These are phyloP conservation scores for Wickerhamomyces tratensis DNA, from an alignment of 805 yeast species.

Conservation along the genomic window DNA sequence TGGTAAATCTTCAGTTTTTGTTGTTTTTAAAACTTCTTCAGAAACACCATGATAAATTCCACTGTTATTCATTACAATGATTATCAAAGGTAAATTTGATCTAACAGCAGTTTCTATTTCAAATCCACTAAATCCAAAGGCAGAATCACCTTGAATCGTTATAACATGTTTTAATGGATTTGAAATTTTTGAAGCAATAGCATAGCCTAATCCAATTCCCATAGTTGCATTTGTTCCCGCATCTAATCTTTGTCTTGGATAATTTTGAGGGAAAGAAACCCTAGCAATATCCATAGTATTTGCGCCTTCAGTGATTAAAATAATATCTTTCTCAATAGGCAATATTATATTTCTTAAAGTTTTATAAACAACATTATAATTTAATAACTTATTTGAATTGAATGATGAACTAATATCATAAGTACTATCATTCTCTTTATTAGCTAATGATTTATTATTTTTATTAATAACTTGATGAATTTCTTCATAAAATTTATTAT, in stretches of 20 bases:
- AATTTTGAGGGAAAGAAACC: conserved; percentile 42
- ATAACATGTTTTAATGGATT: conserved; percentile 35
- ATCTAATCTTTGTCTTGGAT: conserved; percentile 49
- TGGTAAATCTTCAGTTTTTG: conserved; percentile 27
- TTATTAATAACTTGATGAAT: conserved; percentile 9
- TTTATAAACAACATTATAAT: conserved; percentile 46
- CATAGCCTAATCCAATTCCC: conserved; percentile 70
- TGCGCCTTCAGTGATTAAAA: conserved; percentile 62
- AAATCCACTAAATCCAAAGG: conserved; percentile 66
- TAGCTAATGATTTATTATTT: conserved; percentile 23
- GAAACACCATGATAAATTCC: conserved; percentile 64
- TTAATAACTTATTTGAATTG: conserved; percentile 15
- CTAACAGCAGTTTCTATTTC: conserved; percentile 66
- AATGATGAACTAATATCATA: background rate
- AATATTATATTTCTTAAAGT: conserved; percentile 31
- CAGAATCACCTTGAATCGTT: conserved; percentile 68
- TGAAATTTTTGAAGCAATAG: conserved; percentile 48
- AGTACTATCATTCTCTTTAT: conserved; percentile 19
- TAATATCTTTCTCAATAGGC: conserved; percentile 20
- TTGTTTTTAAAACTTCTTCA: conserved; percentile 17
- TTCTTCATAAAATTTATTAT: no score
- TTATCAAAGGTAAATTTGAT: conserved; percentile 38
- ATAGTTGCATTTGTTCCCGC: conserved; percentile 74
- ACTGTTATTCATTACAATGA: conserved; percentile 63
- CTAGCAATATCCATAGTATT: conserved; percentile 69